Conservation (phyloP, 1,139 yeast genomes). For the Blastobotrys indianensis region DNA sequence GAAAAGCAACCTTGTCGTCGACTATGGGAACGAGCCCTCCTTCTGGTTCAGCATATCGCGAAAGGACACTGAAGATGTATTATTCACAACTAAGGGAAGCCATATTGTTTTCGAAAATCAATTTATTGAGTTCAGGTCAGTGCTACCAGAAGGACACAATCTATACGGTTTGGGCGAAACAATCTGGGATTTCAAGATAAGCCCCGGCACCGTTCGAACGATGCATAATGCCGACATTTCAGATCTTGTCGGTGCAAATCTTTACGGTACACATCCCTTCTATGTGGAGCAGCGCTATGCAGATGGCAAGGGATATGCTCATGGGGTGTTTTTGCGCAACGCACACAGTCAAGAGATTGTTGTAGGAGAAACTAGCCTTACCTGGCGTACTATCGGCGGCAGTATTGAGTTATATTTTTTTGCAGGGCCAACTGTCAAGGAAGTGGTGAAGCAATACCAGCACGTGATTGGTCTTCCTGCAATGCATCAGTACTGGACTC, state of each 20-base stretch:
- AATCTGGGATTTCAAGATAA: slow-evolving; percentile 31
- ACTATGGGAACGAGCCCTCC: slow-evolving; percentile 23
- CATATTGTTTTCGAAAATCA: slow-evolving; percentile 35
- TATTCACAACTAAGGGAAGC: slow-evolving; percentile 33
- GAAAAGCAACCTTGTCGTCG: slow-evolving; percentile 26
- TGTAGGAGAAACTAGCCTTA: slow-evolving; percentile 20
- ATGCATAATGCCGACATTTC: slow-evolving; percentile 21
- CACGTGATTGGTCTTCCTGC: slow-evolving; percentile 31
- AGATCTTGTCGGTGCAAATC: slow-evolving; percentile 17
- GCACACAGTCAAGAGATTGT: slow-evolving; percentile 25
- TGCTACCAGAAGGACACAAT: slow-evolving; percentile 30
- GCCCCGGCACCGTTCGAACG: slow-evolving; percentile 28
- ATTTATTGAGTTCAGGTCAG: slow-evolving; percentile 33
- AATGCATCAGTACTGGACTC: slow-evolving; percentile 31
- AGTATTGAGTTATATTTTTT: slow-evolving; percentile 34
- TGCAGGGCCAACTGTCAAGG: slow-evolving; percentile 34
- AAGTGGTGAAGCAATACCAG: slow-evolving; percentile 31
- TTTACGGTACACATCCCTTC: slow-evolving; percentile 30
- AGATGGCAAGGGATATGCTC: slow-evolving; percentile 9
- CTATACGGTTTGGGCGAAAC: slow-evolving; percentile 36
- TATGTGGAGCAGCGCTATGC: slow-evolving; percentile 28
- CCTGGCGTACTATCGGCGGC: slow-evolving; percentile 29
- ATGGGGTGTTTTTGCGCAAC: slow-evolving; percentile 23
- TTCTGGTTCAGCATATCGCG: slow-evolving; percentile 33
- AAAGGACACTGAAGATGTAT: slow-evolving; percentile 26